Conservation (phyloP, 2,329 filamentous ascomycete species). For the Hysterium pulicare region DNA sequence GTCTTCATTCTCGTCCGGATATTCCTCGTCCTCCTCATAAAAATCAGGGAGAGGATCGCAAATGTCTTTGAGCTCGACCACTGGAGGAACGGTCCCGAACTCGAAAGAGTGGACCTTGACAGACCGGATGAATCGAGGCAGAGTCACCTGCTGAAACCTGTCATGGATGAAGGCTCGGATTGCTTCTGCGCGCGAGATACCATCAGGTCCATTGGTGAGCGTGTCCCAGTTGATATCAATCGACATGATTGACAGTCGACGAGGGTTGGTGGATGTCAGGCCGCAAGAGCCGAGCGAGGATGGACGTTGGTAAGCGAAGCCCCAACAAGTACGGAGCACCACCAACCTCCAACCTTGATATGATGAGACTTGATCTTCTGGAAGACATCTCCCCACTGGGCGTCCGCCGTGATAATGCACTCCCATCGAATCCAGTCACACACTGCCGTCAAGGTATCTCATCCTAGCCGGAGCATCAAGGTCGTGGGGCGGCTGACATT, state of each 20-base stretch:
- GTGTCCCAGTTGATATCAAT: constrained; percentile 97
- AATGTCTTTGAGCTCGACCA: constrained; percentile 92
- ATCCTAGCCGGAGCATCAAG: constrained; percentile 1
- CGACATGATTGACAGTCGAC: constrained; percentile 63
- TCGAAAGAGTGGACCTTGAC: constrained; percentile 93
- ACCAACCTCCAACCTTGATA: neutral
- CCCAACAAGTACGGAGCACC: neutral
- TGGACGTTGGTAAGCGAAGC: too few species aligned
- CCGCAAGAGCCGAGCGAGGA: neutral
- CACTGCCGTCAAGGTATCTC: neutral
- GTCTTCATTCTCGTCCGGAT: constrained; percentile 54
- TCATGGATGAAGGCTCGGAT: constrained; percentile 94
- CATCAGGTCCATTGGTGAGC: constrained; percentile 84
- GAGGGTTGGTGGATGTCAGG: neutral
- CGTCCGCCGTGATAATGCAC: constrained; percentile 2
- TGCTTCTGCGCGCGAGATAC: constrained; percentile 74
- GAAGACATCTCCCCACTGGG: neutral
- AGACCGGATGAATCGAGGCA: constrained; percentile 94
- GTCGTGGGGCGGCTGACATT: neutral
- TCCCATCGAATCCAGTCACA: neutral
- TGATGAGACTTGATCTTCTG: neutral
- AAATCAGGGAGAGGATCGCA: constrained; percentile 95
- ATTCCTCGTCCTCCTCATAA: constrained; percentile 77
- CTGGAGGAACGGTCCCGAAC: constrained; percentile 78
- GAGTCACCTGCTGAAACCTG: constrained; percentile 86